Conservation (phyloP, 805 yeast species). For the Nakazawaea molendinolei region DNA sequence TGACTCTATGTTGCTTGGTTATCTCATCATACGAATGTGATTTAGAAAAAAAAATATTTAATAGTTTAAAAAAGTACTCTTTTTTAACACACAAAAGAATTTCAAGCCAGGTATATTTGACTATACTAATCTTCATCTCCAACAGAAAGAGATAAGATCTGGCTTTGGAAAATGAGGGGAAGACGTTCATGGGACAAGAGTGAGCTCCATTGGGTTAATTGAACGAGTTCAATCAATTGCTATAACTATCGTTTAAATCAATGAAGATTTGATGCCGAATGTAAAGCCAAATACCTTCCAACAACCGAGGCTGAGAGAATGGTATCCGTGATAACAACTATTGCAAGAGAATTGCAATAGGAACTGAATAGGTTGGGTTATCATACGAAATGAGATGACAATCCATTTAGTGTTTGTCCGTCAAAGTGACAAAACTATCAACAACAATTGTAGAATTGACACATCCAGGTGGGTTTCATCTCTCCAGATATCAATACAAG, state of each 20-base stretch:
- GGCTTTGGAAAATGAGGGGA: slow-evolving; percentile 20
- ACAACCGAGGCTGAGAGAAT: too few species aligned
- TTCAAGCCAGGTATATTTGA: slow-evolving; percentile 56
- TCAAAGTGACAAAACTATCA: too few species aligned
- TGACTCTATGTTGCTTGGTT: slow-evolving; percentile 81
- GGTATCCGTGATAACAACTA: too few species aligned
- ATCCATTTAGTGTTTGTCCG: too few species aligned
- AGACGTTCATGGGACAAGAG: slow-evolving; percentile 62
- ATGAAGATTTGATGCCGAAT: slow-evolving; percentile 63
- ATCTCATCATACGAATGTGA: slow-evolving; percentile 55
- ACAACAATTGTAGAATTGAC: too few species aligned
- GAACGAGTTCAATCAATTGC: slow-evolving; percentile 40
- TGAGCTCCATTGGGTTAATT: slow-evolving; percentile 83
- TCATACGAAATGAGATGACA: too few species aligned
- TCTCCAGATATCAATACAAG: too few species aligned
- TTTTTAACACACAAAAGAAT: slow-evolving; percentile 17
- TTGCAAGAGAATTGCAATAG: too few species aligned
- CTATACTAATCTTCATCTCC: slow-evolving; percentile 37
- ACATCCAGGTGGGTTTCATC: too few species aligned
- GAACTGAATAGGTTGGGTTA: too few species aligned
- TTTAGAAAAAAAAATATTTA: slow-evolving; percentile 3
- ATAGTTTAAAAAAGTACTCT: slow-evolving; percentile 9
- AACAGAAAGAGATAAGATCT: slow-evolving; percentile 9
- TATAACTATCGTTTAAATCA: slow-evolving; percentile 70
- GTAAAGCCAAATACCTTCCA: slow-evolving; percentile 10